Percentiles rank a stretch among this genome's conserved stretches.
These are phyloP conservation scores for Penicillium daleae DNA, from an alignment of 495 filamentous ascomycete genomes.

Conservation along the genomic window DNA sequence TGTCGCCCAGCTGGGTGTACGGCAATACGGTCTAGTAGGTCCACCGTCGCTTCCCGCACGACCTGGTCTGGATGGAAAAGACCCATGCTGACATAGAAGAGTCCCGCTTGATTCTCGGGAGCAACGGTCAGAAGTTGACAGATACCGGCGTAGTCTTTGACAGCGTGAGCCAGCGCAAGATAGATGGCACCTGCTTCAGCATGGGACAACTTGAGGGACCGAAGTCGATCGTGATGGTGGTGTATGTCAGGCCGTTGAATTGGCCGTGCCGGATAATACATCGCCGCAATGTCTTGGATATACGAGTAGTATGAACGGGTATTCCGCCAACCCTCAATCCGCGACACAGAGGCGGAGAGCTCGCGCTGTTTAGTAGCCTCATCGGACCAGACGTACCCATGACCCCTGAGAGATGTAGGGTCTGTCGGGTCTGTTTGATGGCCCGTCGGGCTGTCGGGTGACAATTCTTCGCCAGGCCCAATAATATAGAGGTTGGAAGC, in stretches of 20 bases:
- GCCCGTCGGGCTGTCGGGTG: slow-evolving; percentile 53
- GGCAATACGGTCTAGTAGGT: slow-evolving; percentile 79
- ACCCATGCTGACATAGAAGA: slow-evolving; percentile 90
- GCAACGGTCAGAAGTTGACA: slow-evolving; percentile 85
- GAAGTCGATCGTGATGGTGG: slow-evolving; percentile 89
- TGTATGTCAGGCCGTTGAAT: slow-evolving; percentile 84
- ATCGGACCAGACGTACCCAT: slow-evolving; percentile 95
- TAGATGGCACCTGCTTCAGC: slow-evolving; percentile 79
- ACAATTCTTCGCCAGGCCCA: slow-evolving; percentile 54
- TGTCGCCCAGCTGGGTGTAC: slow-evolving; percentile 89
- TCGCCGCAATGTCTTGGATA: slow-evolving; percentile 73
- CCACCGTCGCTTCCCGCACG: slow-evolving; percentile 76
- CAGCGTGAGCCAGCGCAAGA: slow-evolving; percentile 71
- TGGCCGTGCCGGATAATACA: slow-evolving; percentile 62
- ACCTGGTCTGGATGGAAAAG: slow-evolving; percentile 88
- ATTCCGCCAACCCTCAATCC: slow-evolving; percentile 95
- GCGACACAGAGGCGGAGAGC: slow-evolving; percentile 82
- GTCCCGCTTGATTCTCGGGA: slow-evolving; percentile 82
- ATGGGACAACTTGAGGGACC: slow-evolving; percentile 72
- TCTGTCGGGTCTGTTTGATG: slow-evolving; percentile 49
- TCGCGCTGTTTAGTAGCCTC: slow-evolving; percentile 79
- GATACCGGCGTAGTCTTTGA: slow-evolving; percentile 84
- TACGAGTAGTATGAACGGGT: slow-evolving; percentile 94
- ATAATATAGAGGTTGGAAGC: slow-evolving; percentile 89
- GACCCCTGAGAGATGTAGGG: slow-evolving; percentile 69